These are phyloP conservation scores for Colletotrichum tamarilloi DNA, from an alignment of 2,329 filamentous ascomycete genomes.

Conservation along the genomic window DNA sequence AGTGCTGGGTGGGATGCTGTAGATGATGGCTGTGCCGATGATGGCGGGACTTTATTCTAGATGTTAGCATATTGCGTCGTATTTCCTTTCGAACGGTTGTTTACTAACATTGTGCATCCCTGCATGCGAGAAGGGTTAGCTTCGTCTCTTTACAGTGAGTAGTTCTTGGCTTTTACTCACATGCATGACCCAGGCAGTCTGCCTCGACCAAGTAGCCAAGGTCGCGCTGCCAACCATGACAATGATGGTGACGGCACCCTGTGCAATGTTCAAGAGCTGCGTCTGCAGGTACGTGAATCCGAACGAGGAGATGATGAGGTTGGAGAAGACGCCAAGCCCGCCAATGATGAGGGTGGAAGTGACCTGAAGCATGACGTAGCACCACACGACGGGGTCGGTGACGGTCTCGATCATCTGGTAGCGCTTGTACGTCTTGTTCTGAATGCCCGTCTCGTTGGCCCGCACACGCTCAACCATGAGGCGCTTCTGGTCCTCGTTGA, in stretches of 20 bases:
- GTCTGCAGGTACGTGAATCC: conserved; percentile 69
- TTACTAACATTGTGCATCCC: conserved; percentile 11
- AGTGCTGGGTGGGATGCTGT: conserved; percentile 43
- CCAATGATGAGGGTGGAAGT: conserved; percentile 72
- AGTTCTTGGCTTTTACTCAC: not conserved
- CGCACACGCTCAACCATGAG: conserved; percentile 78
- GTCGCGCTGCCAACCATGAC: conserved; percentile 51
- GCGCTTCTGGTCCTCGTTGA: conserved; percentile 74
- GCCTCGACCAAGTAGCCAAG: conserved; percentile 61
- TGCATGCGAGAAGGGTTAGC: conserved; percentile 70
- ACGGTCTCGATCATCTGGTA: conserved; percentile 68
- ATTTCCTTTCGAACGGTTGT: too few relatives aligned
- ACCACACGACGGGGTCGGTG: conserved; percentile 62
- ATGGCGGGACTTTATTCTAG: conserved; percentile 4
- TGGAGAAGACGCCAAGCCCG: conserved; percentile 73
- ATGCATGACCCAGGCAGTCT: conserved; percentile 59
- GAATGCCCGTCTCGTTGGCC: conserved; percentile 81
- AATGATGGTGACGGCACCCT: conserved; percentile 60
- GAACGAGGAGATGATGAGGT: conserved; percentile 71
- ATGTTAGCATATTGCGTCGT: not conserved
- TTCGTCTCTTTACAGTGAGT: conserved; percentile 71
- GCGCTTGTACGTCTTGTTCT: conserved; percentile 75
- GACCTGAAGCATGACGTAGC: conserved; percentile 70
- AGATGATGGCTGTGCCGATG: conserved; percentile 54
- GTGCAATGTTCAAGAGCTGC: conserved; percentile 57